Conservation (phyloP, 805 yeast species). For the Wickerhamiella nectarea region DNA sequence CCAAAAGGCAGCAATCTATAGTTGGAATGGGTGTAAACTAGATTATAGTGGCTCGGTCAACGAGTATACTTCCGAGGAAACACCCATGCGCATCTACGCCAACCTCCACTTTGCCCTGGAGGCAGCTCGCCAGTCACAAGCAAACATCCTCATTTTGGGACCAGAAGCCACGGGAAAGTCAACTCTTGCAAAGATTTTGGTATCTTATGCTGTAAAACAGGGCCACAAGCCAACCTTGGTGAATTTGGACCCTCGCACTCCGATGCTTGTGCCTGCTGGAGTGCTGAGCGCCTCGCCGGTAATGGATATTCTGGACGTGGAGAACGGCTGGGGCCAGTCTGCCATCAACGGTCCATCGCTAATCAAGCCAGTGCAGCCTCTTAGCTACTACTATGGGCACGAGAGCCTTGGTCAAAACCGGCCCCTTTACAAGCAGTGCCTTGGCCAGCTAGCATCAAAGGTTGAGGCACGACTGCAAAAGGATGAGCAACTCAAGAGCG, state of each 20-base stretch:
- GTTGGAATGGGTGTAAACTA: constrained; percentile 54
- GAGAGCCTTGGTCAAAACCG: constrained; percentile 44
- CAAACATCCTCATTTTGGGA: constrained; percentile 64
- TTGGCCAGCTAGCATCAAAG: constrained; percentile 38
- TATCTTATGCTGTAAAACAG: constrained; percentile 64
- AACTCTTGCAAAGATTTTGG: constrained; percentile 49
- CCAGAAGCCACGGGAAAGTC: constrained; percentile 67
- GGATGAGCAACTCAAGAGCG: constrained; percentile 31
- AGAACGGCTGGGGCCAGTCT: constrained; percentile 63
- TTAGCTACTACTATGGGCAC: constrained; percentile 69
- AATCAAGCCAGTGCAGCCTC: constrained; percentile 71
- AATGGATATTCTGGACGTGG: constrained; percentile 67
- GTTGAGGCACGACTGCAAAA: constrained; percentile 35
- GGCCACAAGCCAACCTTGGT: constrained; percentile 57
- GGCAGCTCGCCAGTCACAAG: constrained; percentile 20
- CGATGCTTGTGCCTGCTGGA: constrained; percentile 70
- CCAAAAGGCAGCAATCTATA: constrained; percentile 39
- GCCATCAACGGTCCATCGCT: constrained; percentile 39
- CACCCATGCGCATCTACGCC: constrained; percentile 47
- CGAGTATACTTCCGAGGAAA: constrained; percentile 60
- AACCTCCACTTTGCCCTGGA: constrained; percentile 70
- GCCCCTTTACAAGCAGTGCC: constrained; percentile 37
- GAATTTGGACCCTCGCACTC: constrained; percentile 62
- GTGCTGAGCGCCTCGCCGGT: constrained; percentile 71
- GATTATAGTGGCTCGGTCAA: constrained; percentile 31